These are phyloP conservation scores for Scheffersomyces segobiensis DNA, from an alignment of 1,139 yeast genomes.

Conservation along the genomic window DNA sequence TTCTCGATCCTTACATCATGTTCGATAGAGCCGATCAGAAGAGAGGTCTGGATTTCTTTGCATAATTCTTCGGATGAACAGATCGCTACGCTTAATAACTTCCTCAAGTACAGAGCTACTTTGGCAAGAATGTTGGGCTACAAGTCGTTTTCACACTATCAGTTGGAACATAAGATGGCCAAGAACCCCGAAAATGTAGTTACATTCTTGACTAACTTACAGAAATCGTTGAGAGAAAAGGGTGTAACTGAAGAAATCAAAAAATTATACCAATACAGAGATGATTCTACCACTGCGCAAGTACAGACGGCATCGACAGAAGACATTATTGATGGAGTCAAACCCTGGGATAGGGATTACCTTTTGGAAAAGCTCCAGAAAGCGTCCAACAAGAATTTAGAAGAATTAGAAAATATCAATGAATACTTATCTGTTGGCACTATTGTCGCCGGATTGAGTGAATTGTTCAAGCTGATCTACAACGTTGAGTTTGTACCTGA, in stretches of 20 bases:
- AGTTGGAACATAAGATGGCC: slow-evolving; percentile 89
- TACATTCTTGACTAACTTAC: slow-evolving; percentile 63
- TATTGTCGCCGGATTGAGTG: slow-evolving; percentile 79
- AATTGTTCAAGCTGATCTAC: slow-evolving; percentile 68
- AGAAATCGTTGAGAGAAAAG: slow-evolving; percentile 42
- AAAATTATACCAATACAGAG: slow-evolving; percentile 39
- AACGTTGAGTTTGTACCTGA: slow-evolving; percentile 76
- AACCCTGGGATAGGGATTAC: slow-evolving; percentile 94
- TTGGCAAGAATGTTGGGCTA: slow-evolving; percentile 77
- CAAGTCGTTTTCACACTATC: slow-evolving; percentile 74
- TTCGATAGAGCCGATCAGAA: slow-evolving; percentile 57
- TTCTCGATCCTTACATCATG: slow-evolving; percentile 65
- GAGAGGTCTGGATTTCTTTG: slow-evolving; percentile 71
- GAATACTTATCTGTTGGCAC: slow-evolving; percentile 83
- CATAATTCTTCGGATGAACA: slow-evolving; percentile 64
- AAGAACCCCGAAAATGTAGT: slow-evolving; percentile 74
- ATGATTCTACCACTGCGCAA: slow-evolving; percentile 16
- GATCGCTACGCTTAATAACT: slow-evolving; percentile 54
- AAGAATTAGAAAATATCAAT: slow-evolving; percentile 7
- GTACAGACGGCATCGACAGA: slow-evolving; percentile 25
- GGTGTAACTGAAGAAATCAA: slow-evolving; percentile 63
- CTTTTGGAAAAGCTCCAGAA: slow-evolving; percentile 30
- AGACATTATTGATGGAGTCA: slow-evolving; percentile 48
- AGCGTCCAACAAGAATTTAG: slow-evolving; percentile 1
- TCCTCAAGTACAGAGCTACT: slow-evolving; percentile 66